Percentiles rank a stretch among this genome's conserved stretches.
phyloP scores from a whole-genome alignment of 192 early-diverging fungal genomes.

The Obelidium mucronatum region DNA sequence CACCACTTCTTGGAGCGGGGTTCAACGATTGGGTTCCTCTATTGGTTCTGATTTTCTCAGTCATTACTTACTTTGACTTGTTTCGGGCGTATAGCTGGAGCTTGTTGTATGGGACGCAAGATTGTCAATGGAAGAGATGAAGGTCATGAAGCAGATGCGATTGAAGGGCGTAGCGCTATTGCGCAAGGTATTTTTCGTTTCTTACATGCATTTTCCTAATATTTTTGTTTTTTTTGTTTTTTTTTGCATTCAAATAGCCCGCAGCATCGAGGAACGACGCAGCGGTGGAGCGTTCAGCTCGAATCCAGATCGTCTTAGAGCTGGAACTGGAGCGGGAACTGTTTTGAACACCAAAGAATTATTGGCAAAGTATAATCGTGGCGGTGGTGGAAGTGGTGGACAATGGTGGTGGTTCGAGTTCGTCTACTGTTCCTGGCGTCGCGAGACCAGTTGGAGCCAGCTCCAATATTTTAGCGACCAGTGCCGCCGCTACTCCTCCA shows the following conservation, averaged over 20 bases:
- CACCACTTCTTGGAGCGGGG: conserved; percentile 85
- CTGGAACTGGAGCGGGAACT: neutral
- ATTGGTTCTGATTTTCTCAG: conserved; percentile 80
- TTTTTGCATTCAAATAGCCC: too few species aligned
- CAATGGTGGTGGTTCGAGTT: neutral
- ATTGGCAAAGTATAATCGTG: conserved; percentile 41
- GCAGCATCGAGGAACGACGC: conserved; percentile 2
- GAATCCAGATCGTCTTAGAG: conserved; percentile 3
- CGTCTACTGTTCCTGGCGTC: neutral
- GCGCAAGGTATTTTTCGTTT: too few species aligned
- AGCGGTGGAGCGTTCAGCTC: neutral
- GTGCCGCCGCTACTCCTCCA: neutral
- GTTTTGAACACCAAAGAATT: conserved; percentile 39
- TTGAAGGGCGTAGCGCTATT: conserved; percentile 57
- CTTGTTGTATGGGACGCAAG: conserved; percentile 58
- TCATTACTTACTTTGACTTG: conserved; percentile 80
- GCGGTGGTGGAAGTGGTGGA: neutral
- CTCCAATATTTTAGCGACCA: conserved; percentile 6
- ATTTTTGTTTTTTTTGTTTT: neutral
- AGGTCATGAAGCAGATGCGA: conserved; percentile 33
- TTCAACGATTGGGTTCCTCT: conserved; percentile 90
- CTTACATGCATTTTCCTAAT: neutral
- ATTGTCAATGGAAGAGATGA: conserved; percentile 41
- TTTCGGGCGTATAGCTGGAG: conserved; percentile 80
- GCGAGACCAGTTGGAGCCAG: neutral